These are phyloP conservation scores for Laetiporus sulphureus DNA, from an alignment of 1,284 basidiomycete genomes.

Conservation along the genomic window DNA sequence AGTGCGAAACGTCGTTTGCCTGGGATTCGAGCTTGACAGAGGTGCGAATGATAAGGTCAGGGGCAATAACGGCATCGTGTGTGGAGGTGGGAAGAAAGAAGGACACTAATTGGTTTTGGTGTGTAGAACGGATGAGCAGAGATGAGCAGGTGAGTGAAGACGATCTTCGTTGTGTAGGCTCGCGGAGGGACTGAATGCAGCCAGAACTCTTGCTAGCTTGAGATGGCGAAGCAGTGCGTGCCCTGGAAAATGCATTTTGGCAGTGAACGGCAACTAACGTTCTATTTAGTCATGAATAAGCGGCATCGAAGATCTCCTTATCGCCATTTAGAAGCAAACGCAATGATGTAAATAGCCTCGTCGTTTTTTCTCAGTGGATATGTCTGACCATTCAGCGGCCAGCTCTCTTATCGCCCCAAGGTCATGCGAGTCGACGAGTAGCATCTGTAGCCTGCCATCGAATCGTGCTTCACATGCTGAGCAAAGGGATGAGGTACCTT, in stretches of 20 bases:
- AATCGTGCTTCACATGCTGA: no score
- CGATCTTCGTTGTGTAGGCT: neutral
- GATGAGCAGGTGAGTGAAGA: conserved; percentile 31
- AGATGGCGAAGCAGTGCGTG: conserved; percentile 61
- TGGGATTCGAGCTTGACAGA: conserved; percentile 51
- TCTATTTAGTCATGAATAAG: no score
- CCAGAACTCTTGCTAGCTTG: conserved; percentile 33
- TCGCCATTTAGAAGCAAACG: no score
- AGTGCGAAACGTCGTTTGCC: conserved; percentile 41
- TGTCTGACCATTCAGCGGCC: no score
- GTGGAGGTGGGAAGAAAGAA: conserved; percentile 37
- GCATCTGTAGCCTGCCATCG: no score
- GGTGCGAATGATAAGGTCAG: conserved; percentile 35
- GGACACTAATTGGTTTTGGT: conserved; percentile 37
- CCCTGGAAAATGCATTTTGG: conserved; percentile 35
- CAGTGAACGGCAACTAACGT: no score
- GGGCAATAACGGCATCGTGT: conserved; percentile 31
- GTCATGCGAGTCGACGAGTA: no score
- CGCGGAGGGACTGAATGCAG: neutral
- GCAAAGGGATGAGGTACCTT: no score
- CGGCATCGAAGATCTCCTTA: no score
- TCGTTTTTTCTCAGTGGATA: no score
- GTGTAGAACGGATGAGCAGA: conserved; percentile 62
- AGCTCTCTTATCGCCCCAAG: no score
- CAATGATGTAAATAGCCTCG: no score